Conservation (phyloP, 176 grass and related monocot genomes). For the Zizania latifolia region DNA sequence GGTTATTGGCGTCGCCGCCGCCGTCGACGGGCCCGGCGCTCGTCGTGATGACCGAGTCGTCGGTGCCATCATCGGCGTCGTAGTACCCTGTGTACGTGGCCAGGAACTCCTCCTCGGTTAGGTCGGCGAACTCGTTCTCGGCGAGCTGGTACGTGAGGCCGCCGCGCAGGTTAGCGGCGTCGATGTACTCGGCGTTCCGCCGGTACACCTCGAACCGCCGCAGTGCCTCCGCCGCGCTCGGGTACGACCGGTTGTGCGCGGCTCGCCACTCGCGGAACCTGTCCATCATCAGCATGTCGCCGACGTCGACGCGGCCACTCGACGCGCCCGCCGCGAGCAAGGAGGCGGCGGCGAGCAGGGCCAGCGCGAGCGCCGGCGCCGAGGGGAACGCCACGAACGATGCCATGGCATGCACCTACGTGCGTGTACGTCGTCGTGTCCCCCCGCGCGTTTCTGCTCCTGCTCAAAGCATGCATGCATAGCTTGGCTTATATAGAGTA, state of each 20-base stretch:
- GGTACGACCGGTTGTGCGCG: conserved; percentile 20
- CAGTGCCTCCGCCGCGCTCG: conserved; percentile 6
- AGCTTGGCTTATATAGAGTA: neutral
- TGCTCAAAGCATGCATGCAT: neutral
- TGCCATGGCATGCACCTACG: neutral
- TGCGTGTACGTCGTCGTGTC: neutral
- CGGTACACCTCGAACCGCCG: conserved; percentile 48
- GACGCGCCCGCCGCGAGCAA: neutral
- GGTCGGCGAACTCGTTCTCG: conserved; percentile 58
- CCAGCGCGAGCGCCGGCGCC: neutral
- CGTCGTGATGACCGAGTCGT: neutral
- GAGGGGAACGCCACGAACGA: neutral
- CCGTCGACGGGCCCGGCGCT: neutral
- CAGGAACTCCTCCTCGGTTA: conserved; percentile 45
- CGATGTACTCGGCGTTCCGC: conserved; percentile 36
- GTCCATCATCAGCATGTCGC: conserved; percentile 30
- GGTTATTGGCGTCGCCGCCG: neutral
- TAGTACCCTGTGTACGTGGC: neutral
- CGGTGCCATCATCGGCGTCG: too few species aligned
- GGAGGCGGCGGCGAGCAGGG: neutral
- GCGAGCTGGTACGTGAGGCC: conserved; percentile 33
- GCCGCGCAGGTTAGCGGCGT: conserved; percentile 15
- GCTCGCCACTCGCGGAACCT: conserved; percentile 35
- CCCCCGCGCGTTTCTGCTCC: neutral
- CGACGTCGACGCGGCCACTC: neutral